Base-by-base conservation (phyloP, 2,329 filamentous ascomycete genomes). In the Falciphora oryzae region DNA sequence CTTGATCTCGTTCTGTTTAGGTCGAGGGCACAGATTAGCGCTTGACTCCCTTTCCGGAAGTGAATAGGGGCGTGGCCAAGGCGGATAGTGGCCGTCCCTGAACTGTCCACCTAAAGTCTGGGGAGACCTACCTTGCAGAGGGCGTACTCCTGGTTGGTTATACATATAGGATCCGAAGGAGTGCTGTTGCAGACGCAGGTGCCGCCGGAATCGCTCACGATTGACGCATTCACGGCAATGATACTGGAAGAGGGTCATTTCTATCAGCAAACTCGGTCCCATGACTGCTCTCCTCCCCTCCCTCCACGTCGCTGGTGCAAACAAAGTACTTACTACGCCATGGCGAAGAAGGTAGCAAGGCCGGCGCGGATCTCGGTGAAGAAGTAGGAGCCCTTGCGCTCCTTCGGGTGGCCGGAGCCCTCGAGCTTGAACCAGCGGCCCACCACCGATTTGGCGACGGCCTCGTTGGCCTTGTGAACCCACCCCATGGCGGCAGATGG, bases 301-400 rank as follows among this genome's bases (percentile, higher is more conserved):
- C 22, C 22, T 16, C 57, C 57, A 44, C 16, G 35, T 44, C 25
- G 27, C 57, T 28, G 63, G 57, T 13, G n/a, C 59, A 18, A 22
- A 62, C 22, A 27, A 32, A 32, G 18, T 6, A 59, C 62, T 63
- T 53, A 63, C 44, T 53, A 53, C 67, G 78, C 78, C 78, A 84
- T 82, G 70, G 85, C 84, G 74, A 91, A 90, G 77, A 93, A 92
- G 73, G 90, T 93, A 31, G 91, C 91, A 53, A 96, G 78, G 61
- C 92, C 92, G 66, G 90, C 92, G 67, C 92, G 89, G 64, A 96
- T 81, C 78, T 96, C 92, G 61, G 92, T 96, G 71, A 91, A 86
- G 79, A 96, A 96, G 70, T 83, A 83, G 38, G 91, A 89, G 28
- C 88, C 88, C 73, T 91, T 89, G 63, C 91, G 86, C 75, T 91